Conservation (phyloP, 331 rosid species). For the Saraca asoca region DNA sequence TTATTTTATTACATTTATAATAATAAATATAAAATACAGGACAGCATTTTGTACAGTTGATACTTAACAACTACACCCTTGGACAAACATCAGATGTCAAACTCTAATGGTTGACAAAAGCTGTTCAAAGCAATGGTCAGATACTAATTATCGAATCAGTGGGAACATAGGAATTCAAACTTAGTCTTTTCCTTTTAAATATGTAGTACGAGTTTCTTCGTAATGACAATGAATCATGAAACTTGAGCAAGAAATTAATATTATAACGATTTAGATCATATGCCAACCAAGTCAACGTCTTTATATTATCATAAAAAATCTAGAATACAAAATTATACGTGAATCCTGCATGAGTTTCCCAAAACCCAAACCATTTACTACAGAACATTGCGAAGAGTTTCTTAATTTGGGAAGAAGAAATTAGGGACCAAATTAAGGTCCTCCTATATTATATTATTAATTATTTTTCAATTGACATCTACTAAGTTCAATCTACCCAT, state of each 20-base stretch:
- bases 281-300: conserved; percentile 8
- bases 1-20: too few species aligned
- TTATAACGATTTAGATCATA: not conserved
- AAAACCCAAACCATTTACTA: not conserved
- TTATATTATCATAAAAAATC: not conserved
- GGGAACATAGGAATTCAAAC: conserved; percentile 8
- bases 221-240: not conserved
- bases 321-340: not conserved
- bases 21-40: too few species aligned
- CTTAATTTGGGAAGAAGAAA: too few species aligned
- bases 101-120: too few species aligned
- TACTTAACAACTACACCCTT: too few species aligned
- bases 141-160: not conserved
- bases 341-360: not conserved
- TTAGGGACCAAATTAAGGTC: too few species aligned
- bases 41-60: too few species aligned
- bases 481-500: too few species aligned
- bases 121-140: not conserved
- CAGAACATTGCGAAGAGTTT: too few species aligned
- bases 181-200: not conserved
- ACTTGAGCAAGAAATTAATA: not conserved
- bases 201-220: not conserved
- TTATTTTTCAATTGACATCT: too few species aligned
- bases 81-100: too few species aligned
- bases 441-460: too few species aligned